Evolutionary conservation across 495 filamentous ascomycete genomes (phyloP), one percentile per base, ranked within the genome.

Genomic region (Lepidopterella palustris): DNA sequence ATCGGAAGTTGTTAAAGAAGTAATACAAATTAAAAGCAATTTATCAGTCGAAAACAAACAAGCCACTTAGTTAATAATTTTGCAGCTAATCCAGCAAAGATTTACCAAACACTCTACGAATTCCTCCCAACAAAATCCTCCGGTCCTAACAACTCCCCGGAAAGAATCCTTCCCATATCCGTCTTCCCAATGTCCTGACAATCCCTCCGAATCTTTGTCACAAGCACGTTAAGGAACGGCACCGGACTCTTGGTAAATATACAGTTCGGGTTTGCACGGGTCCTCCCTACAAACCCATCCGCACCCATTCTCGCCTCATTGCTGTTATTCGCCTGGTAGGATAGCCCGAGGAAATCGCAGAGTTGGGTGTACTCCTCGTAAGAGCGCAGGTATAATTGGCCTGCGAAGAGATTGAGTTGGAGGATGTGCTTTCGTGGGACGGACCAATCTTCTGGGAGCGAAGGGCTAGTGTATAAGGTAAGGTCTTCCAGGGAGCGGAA

Each of bases 381-480:
- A 0, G 74, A 75, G 11, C 54, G 55, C 6, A 89, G 70, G 68
- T 86, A 89, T 0, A 89, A 74, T 57, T 85, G 81, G 9, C 86
- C 86, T 0, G 86, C 76, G 63, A 88, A 89, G 5, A 89, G 73
- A 60, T 86, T 85, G 11, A 89, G 74, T 10, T 23, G 24, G n/a
- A 57, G 35, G 5, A 31, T 3, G 6, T 8, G 32, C 8, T 15
- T 39, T 15, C 32, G 6, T 8, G 45, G 45, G n/a, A 49, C 15
- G 6, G 23, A 9, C 45, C 45, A 18, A 20, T 10, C 45, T 25
- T 49, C 8, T 25, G n/a, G 45, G 8, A 18, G 45, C 18, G 45
- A 6, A 6, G 45, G 45, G 6, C 8, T 25, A 8, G 45, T 49
- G 21, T 8, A 49, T 20, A 49, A 49, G 23, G 15, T 25, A 10